phyloP scores from a whole-genome alignment of 1,284 basidiomycete species.

The Moesziomyces antarcticus region DNA sequence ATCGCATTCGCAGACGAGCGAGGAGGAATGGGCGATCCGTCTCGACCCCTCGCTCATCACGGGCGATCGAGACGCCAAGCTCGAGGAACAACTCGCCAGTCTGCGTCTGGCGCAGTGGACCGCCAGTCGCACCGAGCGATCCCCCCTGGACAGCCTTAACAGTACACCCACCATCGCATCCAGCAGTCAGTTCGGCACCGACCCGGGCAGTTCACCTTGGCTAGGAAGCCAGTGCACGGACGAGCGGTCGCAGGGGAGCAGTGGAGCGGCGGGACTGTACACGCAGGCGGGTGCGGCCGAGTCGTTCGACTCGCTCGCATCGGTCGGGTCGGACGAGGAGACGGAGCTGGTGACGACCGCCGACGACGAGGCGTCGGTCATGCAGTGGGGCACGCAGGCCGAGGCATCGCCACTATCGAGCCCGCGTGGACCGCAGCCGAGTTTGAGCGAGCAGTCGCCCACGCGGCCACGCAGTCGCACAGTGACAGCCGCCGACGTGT shows the following conservation, averaged over 20 bases:
- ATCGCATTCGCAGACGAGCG: constrained; percentile 10
- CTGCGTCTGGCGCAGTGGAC: constrained; percentile 21
- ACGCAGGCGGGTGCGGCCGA: constrained; percentile 23
- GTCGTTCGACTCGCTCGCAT: constrained; percentile 28
- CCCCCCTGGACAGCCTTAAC: background rate
- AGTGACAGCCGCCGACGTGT: constrained; percentile 31
- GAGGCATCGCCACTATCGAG: constrained; percentile 20
- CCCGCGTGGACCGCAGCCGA: constrained; percentile 7
- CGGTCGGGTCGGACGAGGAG: constrained; percentile 11
- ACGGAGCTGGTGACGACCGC: constrained; percentile 14
- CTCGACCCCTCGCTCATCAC: constrained; percentile 28
- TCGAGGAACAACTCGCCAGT: constrained; percentile 32
- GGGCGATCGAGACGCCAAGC: constrained; percentile 33
- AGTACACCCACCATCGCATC: constrained; percentile 14
- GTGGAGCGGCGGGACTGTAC: constrained; percentile 10
- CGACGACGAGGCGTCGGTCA: constrained; percentile 19
- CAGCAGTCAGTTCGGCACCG: constrained; percentile 16
- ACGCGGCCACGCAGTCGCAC: constrained; percentile 27
- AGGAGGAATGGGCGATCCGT: constrained; percentile 13
- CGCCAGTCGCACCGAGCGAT: constrained; percentile 3
- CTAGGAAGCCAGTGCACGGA: too few species aligned
- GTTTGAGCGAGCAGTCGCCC: constrained; percentile 3
- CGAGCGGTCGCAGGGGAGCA: too few species aligned
- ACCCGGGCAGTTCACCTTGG: background rate
- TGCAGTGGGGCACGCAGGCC: constrained; percentile 42